Conservation (phyloP, 257 asterid genomes). For the Echites panduratus region DNA sequence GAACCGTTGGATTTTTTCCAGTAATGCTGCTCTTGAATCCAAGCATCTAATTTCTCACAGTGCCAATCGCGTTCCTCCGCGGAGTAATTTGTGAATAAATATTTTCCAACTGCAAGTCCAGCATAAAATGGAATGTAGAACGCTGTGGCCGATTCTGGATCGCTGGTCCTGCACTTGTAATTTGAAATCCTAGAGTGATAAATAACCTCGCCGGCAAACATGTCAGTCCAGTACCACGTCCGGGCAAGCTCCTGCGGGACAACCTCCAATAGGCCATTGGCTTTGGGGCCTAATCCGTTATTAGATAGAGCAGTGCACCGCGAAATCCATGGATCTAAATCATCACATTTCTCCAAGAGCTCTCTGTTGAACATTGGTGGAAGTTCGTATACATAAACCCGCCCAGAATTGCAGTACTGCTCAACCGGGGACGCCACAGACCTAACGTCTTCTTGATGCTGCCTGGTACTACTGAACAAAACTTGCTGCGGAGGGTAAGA, state of each 20-base stretch:
- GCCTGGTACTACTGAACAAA: neutral
- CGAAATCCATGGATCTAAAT: constrained; percentile 59
- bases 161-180: constrained; percentile 46
- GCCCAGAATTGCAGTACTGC: constrained; percentile 4
- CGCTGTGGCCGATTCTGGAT: constrained; percentile 52
- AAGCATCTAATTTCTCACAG: constrained; percentile 40
- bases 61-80: constrained; percentile 43
- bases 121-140: constrained; percentile 64
- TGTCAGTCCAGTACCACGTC: constrained; percentile 68
- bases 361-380: constrained; percentile 47
- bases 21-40: constrained; percentile 47
- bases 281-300: constrained; percentile 48
- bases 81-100: constrained; percentile 48
- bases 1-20: constrained; percentile 65
- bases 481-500: neutral
- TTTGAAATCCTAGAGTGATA: constrained; percentile 37
- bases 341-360: constrained; percentile 36
- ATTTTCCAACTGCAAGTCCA: constrained; percentile 64
- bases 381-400: constrained; percentile 52
- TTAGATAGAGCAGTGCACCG: constrained; percentile 51
- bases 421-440: neutral
- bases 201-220: constrained; percentile 50
- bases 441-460: neutral
- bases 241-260: constrained; percentile 36
- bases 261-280: constrained; percentile 16